These are phyloP conservation scores for Fusarium penzigii DNA, from an alignment of 2,329 filamentous ascomycete genomes.

Conservation along the genomic window DNA sequence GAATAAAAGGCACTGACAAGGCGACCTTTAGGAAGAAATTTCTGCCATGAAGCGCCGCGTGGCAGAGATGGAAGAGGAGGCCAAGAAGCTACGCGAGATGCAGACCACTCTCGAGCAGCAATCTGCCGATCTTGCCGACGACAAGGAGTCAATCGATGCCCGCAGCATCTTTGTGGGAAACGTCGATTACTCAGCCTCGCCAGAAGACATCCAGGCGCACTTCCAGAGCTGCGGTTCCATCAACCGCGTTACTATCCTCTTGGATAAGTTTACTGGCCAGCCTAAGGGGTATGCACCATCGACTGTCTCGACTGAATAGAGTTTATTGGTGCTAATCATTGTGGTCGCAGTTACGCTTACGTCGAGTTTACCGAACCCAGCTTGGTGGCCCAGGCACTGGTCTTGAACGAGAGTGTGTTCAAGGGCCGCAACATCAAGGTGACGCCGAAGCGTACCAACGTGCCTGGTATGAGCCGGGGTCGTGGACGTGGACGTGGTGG, in stretches of 20 bases:
- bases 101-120: conserved; percentile 84
- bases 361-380: conserved; percentile 96
- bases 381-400: conserved; percentile 88
- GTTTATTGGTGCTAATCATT: conserved; percentile 12
- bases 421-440: conserved; percentile 96
- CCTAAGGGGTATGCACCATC: conserved; percentile 84
- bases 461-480: conserved; percentile 90
- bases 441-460: conserved; percentile 89
- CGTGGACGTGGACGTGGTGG: conserved; percentile 61
- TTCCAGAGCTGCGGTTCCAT: conserved; percentile 97
- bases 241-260: conserved; percentile 94
- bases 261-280: conserved; percentile 98
- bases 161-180: conserved; percentile 98
- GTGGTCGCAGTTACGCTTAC: conserved; percentile 79
- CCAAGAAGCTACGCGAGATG: conserved; percentile 84
- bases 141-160: conserved; percentile 93
- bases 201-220: conserved; percentile 94
- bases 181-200: conserved; percentile 95
- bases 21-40: conserved; percentile 67
- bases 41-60: conserved; percentile 84
- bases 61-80: conserved; percentile 89
- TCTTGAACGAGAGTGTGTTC: conserved; percentile 95
- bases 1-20: conserved; percentile 34
- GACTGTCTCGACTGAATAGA: not conserved
- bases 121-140: conserved; percentile 79